Percentiles rank a stretch among this genome's conserved stretches.
phyloP scores from a whole-genome alignment of 352 stramenopile genomes.

The Phytophthora cajani region DNA sequence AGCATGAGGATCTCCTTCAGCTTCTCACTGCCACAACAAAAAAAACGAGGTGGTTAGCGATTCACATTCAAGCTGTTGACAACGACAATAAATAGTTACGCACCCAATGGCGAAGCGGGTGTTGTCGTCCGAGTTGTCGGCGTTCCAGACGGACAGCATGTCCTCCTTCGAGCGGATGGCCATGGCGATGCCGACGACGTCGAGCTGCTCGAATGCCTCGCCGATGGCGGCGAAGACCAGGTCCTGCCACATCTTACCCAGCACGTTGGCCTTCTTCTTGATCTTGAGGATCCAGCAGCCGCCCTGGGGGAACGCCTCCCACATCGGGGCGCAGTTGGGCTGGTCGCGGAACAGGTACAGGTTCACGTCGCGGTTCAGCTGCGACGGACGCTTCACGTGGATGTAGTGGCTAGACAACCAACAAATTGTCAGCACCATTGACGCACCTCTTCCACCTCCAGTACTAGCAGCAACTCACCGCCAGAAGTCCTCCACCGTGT shows the following conservation, averaged over 20 bases:
- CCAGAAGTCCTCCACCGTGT: slow-evolving; percentile 94
- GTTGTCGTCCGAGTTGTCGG: slow-evolving; percentile 91
- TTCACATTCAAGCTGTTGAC: not conserved
- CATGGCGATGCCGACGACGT: slow-evolving; percentile 94
- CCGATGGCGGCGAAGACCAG: slow-evolving; percentile 92
- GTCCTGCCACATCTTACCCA: slow-evolving; percentile 96
- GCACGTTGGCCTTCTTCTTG: slow-evolving; percentile 94
- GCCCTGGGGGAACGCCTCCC: slow-evolving; percentile 92
- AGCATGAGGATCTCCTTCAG: slow-evolving; percentile 95
- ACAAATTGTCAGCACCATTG: not conserved
- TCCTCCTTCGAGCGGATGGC: slow-evolving; percentile 94
- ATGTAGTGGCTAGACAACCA: slow-evolving; percentile 81
- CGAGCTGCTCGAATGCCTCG: slow-evolving; percentile 91
- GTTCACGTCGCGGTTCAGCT: slow-evolving; percentile 92
- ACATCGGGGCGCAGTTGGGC: slow-evolving; percentile 89
- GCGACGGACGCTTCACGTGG: slow-evolving; percentile 93
- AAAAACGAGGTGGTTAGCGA: not conserved
- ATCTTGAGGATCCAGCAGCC: slow-evolving; percentile 96
- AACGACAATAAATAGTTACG: slow-evolving; percentile 18
- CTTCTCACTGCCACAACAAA: slow-evolving; percentile 77
- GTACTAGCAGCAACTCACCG: slow-evolving; percentile 47
- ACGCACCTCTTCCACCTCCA: not conserved
- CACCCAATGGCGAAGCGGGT: slow-evolving; percentile 85
- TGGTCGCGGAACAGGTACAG: slow-evolving; percentile 94
- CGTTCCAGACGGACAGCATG: slow-evolving; percentile 95